Base-by-base conservation (phyloP, 345 rosid genomes). In the Acer saccharum region DNA sequence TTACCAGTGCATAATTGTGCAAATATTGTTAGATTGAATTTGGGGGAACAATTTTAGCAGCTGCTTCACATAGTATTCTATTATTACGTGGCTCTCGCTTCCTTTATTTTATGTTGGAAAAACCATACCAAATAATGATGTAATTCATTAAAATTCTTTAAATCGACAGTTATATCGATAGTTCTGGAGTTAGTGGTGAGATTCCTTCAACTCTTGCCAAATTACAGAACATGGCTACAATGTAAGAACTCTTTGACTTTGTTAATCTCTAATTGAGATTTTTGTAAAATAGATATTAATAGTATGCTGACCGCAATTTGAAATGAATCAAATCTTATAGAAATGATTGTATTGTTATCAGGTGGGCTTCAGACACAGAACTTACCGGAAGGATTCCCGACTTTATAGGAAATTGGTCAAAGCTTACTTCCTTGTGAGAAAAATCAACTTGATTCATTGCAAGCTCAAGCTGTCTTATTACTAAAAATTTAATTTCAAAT, bases 351-450 rank as follows among this genome's bases (percentile, higher is more conserved):
- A 4, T 64, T 46, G 70, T 46, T 74, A 46, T 72, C 89, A 94
- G 97, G 78, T 83, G 87, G 92, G 90, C 88, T 69, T 83, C 88
- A 18, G 93, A 91, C 78, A 83, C 63, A 78, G 83, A 83, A 71
- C 83, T 90, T 68, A 87, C 89, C 5, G 95, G 98, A 71, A 83
- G 18, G 43, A 83, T 94, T 78, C 98, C 98, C 4, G 89, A 82
- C 69, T 89, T 93, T 69, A 87, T 88, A 52, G 98, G 94, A 63
- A 88, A 83, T 69, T 91, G 91, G 93, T 77, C 90, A 70, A 88
- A 75, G 57, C 88, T 93, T 76, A 17, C 4, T 44, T 10, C 58
- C 13, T 70, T 93, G 97, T 93, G 65, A 84, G 92, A 29, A 58
- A 18, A 18, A 58, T 58, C 17, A n/a, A 23, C 20, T 4, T 2